Base-by-base conservation (phyloP, 441 rosid genomes). In the Eutrema salsugineum region DNA sequence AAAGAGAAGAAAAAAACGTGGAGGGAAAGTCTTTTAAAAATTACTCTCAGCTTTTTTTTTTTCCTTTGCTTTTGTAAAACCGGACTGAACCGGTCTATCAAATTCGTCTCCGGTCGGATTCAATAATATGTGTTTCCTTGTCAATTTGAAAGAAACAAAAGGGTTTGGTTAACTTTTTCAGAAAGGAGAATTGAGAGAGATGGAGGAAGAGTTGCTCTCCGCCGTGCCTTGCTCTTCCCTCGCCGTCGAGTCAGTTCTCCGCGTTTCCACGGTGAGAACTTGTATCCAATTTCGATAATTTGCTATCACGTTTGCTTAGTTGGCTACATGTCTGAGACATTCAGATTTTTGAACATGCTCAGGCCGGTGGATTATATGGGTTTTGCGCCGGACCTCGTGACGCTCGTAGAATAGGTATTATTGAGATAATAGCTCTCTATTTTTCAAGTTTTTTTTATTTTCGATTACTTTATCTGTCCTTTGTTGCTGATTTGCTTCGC, bases 341-440 rank as follows among this genome's bases (percentile, higher is more conserved):
- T 54, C 1, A 14, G 32, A 30, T 47, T 49, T 49, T 42, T 51
- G 33, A 5, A 35, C 1, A 24, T 8, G 61, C 57, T 65, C 79
- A 91, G 98, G 93, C 91, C 6, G 96, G 94, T 72, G 91, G 86
- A 33, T 80, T 88, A 27, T 88, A 92, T 84, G 97, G 97, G 1
- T 36, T 83, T 15, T 93, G 89, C 71, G 53, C 77, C 35, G 91
- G 88, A 44, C 91, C 97, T 5, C 71, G 80, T 16, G 84, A 83
- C n/a, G 91, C 93, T 72, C 81, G 90, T 77, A 83, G 72, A 66
- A 66, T 32, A 49, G 97, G 98, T 87, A 66, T 8, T 87, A 66
- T 8, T 24, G 44, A 50, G 24, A 39, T 14, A 1, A 10, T 16
- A 22, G 11, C 6, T 55, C 15, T 22, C 6, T 2, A 14, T 33